phyloP scores from a whole-genome alignment of 78 protist species.

The Trichosphaerium sp. region DNA sequence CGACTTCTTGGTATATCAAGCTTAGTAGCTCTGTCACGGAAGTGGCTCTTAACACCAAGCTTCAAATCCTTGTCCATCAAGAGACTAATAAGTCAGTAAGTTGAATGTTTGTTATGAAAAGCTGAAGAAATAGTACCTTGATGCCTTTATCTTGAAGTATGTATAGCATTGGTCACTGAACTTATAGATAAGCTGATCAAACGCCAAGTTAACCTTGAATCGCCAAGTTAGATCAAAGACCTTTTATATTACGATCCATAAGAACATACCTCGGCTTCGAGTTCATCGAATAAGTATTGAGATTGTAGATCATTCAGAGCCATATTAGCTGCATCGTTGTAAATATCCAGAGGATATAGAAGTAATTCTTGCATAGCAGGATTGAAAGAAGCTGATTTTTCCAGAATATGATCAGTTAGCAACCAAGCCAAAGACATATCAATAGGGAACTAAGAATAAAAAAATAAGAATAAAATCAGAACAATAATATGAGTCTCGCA shows the following conservation, averaged over 20 bases:
- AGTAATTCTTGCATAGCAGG: conserved; percentile 18
- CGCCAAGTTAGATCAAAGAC: not conserved
- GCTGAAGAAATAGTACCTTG: not conserved
- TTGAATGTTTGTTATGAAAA: not conserved
- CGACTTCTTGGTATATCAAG: conserved; percentile 42
- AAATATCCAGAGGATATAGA: conserved; percentile 70
- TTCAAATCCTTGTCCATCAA: conserved; percentile 48
- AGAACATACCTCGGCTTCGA: conserved; percentile 67
- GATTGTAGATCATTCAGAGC: conserved; percentile 42
- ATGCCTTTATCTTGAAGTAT: conserved; percentile 60
- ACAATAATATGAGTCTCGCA: too few species aligned
- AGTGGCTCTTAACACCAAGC: conserved; percentile 6
- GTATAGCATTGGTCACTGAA: conserved; percentile 42
- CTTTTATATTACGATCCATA: not conserved
- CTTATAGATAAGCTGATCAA: conserved; percentile 76
- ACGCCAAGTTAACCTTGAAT: conserved; percentile 46
- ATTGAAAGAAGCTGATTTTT: conserved; percentile 16
- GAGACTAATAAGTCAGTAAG: not conserved
- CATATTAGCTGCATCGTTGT: conserved; percentile 71
- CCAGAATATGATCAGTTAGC: conserved; percentile 62
- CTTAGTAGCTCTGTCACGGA: not conserved
- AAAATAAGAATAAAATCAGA: not conserved
- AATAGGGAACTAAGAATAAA: conserved; percentile 63
- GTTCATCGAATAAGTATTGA: conserved; percentile 69
- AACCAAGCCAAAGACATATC: conserved; percentile 81